phyloP scores from a whole-genome alignment of 2,329 filamentous ascomycete species.

The Parasarocladium wereldwijsianum region DNA sequence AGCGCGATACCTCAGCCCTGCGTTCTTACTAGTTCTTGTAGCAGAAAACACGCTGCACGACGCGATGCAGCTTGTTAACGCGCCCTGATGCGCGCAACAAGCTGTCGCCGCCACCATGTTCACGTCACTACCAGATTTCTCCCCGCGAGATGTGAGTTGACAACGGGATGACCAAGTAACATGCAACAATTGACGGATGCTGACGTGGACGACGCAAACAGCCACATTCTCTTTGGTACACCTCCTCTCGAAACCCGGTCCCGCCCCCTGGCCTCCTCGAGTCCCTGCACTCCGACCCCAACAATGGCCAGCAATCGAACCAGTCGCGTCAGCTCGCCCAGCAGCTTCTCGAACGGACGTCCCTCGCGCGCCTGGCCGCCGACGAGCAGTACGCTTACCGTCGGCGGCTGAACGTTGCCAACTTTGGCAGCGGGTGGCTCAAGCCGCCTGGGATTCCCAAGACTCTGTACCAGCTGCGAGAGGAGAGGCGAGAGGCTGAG shows the following conservation, averaged over 20 bases:
- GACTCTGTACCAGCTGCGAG: slow-evolving; percentile 77
- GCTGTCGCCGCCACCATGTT: slow-evolving; percentile 30
- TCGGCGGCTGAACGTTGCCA: slow-evolving; percentile 67
- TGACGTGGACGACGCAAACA: slow-evolving; percentile 15
- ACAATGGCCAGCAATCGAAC: slow-evolving; percentile 13
- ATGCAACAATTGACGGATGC: background rate
- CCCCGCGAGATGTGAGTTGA: slow-evolving; percentile 51
- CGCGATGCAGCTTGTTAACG: no score
- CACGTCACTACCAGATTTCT: slow-evolving; percentile 49
- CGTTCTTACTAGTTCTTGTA: no score
- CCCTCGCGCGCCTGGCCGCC: slow-evolving; percentile 52
- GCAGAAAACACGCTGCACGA: no score
- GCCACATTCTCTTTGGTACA: slow-evolving; percentile 64
- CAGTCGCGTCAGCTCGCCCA: slow-evolving; percentile 19
- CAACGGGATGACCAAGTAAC: background rate
- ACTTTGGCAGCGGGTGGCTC: slow-evolving; percentile 83
- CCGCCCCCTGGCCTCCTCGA: slow-evolving; percentile 19
- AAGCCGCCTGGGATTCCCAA: slow-evolving; percentile 78
- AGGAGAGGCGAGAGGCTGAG: slow-evolving; percentile 77
- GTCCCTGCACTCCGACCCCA: slow-evolving; percentile 15
- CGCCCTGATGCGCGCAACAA: slow-evolving; percentile 1
- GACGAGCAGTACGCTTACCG: slow-evolving; percentile 68
- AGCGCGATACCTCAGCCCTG: no score
- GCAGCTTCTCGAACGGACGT: slow-evolving; percentile 36
- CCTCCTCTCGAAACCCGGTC: slow-evolving; percentile 40